phyloP scores from a whole-genome alignment of 768 basidiomycete species.

The Coprinopsis marcescibilis region DNA sequence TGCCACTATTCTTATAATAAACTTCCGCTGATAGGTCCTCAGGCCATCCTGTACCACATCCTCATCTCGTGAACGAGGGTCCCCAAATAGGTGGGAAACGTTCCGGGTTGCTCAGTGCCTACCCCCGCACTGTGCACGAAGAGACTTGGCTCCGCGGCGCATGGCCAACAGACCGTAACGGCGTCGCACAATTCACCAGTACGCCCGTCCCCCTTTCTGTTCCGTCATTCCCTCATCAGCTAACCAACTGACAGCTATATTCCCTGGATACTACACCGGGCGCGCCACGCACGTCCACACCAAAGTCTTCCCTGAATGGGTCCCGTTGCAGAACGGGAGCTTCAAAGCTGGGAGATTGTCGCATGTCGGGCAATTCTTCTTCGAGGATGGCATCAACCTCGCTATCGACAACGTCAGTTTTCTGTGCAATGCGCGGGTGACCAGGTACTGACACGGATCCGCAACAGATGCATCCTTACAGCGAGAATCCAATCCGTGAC shows the following conservation, averaged over 20 bases:
- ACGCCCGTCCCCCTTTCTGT: constrained; percentile 13
- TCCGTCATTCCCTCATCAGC: neutral
- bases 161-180: constrained; percentile 48
- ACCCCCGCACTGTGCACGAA: constrained; percentile 34
- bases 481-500: constrained; percentile 42
- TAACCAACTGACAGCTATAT: constrained; percentile 33
- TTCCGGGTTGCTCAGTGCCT: constrained; percentile 36
- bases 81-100: constrained; percentile 44
- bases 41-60: constrained; percentile 44
- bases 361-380: constrained; percentile 53
- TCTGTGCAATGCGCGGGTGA: neutral
- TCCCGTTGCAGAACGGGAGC: constrained; percentile 34
- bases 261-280: constrained; percentile 53
- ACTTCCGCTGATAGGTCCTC: no score
- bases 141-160: constrained; percentile 50
- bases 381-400: constrained; percentile 46
- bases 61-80: constrained; percentile 35
- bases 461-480: constrained; percentile 46
- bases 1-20: neutral
- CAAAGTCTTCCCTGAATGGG: constrained; percentile 50
- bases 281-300: constrained; percentile 51
- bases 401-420: constrained; percentile 38
- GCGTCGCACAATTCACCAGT: constrained; percentile 51
- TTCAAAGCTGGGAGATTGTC: constrained; percentile 38
- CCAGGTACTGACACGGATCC: neutral